phyloP scores from a whole-genome alignment of 2,329 filamentous ascomycete species.

The Penicillium hordei region DNA sequence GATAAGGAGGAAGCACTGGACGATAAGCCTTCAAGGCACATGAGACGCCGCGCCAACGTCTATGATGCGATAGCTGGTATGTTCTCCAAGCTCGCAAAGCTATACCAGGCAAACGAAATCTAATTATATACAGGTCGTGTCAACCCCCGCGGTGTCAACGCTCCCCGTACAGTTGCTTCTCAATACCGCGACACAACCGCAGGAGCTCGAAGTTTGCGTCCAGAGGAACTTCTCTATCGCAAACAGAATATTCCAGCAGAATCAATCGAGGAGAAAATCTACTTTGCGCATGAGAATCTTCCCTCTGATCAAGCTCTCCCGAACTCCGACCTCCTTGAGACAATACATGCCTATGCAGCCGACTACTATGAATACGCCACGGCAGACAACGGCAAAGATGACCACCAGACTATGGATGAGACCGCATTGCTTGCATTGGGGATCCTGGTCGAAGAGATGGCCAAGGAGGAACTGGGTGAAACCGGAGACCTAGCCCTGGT shows the following conservation, averaged over 20 bases:
- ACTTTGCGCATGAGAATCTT: slow-evolving; percentile 54
- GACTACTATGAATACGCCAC: slow-evolving; percentile 52
- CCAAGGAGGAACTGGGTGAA: slow-evolving; percentile 52
- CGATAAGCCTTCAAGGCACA: slow-evolving; percentile 13
- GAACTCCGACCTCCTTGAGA: slow-evolving; percentile 56
- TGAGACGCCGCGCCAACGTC: slow-evolving; percentile 47
- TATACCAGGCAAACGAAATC: not conserved
- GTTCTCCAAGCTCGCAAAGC: not conserved
- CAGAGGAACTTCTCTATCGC: slow-evolving; percentile 61
- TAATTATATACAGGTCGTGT: slow-evolving; percentile 47
- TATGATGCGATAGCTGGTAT: slow-evolving; percentile 61
- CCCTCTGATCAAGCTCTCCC: slow-evolving; percentile 47
- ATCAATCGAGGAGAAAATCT: slow-evolving; percentile 56
- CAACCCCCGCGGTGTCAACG: slow-evolving; percentile 39
- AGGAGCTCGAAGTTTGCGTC: slow-evolving; percentile 45
- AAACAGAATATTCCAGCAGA: slow-evolving; percentile 51
- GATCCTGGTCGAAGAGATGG: slow-evolving; percentile 60
- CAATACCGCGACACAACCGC: slow-evolving; percentile 37
- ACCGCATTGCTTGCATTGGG: slow-evolving; percentile 62
- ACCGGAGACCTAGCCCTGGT: slow-evolving; percentile 60
- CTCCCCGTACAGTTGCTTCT: slow-evolving; percentile 23
- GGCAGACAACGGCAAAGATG: slow-evolving; percentile 34
- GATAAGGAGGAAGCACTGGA: slow-evolving; percentile 9
- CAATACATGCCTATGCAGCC: slow-evolving; percentile 58
- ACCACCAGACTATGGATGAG: slow-evolving; percentile 59